Evolutionary conservation across 2,329 filamentous ascomycete genomes (phyloP).

Genomic region (Falciphora oryzae): DNA sequence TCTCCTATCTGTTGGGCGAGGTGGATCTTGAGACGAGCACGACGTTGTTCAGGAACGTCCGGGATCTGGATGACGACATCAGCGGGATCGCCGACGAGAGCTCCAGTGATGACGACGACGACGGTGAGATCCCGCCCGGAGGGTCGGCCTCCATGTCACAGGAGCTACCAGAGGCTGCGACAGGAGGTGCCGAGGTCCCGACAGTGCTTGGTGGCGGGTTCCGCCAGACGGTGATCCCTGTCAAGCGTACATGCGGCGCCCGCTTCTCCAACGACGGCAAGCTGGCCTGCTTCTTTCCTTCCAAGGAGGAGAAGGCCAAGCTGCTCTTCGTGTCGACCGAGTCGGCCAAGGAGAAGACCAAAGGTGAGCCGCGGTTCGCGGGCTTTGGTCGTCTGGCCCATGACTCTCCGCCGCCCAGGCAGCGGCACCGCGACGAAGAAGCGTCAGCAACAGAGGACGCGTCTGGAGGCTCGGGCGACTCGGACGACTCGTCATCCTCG

Average conservation of each 20-base stretch:
- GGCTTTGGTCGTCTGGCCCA: conserved; percentile 51
- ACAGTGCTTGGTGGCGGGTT: conserved; percentile 5
- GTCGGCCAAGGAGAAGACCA: conserved; percentile 40
- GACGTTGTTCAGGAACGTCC: conserved; percentile 57
- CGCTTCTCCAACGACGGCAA: conserved; percentile 57
- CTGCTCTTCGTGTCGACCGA: conserved; percentile 42
- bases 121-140: conserved; percentile 42
- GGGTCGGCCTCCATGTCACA: conserved; percentile 56
- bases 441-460: conserved; percentile 45
- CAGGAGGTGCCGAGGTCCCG: background rate
- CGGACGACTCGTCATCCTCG: conserved; percentile 39
- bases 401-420: conserved; percentile 41
- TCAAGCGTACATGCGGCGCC: conserved; percentile 48
- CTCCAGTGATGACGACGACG: conserved; percentile 65
- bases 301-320: conserved; percentile 56
- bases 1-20: conserved; percentile 59
- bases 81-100: conserved; percentile 61
- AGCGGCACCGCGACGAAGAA: conserved; percentile 42
- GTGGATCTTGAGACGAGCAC: conserved; percentile 55
- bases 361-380: conserved; percentile 50
- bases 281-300: conserved; percentile 63
- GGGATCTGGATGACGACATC: conserved; percentile 53
- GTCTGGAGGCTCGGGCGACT: conserved; percentile 42
- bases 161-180: conserved; percentile 38
- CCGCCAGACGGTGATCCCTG: conserved; percentile 7